Conservation (phyloP, 441 rosid genomes). For the Populus tomentosa region DNA sequence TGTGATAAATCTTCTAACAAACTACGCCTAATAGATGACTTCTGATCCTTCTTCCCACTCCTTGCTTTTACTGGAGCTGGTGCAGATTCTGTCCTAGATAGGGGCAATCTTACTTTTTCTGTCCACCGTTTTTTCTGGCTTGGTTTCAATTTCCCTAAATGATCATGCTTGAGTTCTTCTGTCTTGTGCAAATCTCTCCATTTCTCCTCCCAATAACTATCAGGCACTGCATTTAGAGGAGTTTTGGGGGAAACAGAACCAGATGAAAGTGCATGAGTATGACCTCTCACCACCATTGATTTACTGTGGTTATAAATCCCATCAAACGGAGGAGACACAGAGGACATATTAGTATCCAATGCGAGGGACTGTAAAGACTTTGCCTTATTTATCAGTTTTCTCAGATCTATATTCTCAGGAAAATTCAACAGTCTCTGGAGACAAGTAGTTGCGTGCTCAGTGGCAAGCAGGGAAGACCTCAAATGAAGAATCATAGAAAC, state of each 20-base stretch:
- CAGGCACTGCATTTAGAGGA: conserved; percentile 54
- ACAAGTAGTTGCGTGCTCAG: conserved; percentile 87
- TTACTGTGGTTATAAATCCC: conserved; percentile 32
- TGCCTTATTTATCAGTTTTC: conserved; percentile 63
- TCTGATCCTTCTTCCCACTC: conserved; percentile 23
- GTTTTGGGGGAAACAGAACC: conserved; percentile 57
- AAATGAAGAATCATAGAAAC: conserved; percentile 80
- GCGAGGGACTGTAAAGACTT: conserved; percentile 67
- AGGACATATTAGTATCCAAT: conserved; percentile 38
- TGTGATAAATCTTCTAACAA: conserved; percentile 66
- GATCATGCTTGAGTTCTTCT: conserved; percentile 46
- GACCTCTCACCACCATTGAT: conserved; percentile 44
- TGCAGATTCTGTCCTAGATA: conserved; percentile 35
- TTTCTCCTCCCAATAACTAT: conserved; percentile 94
- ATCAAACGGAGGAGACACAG: conserved; percentile 23
- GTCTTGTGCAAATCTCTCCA: conserved; percentile 75
- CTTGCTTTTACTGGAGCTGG: conserved; percentile 44
- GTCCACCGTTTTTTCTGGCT: conserved; percentile 60
- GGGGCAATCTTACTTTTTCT: conserved; percentile 45
- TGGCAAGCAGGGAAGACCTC: conserved; percentile 86
- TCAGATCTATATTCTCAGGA: conserved; percentile 60
- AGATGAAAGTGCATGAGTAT: conserved; percentile 41
- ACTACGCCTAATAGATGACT: conserved; percentile 48
- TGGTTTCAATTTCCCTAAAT: conserved; percentile 36
- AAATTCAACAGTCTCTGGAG: conserved; percentile 81